Evolutionary conservation across 306 rosid genomes (phyloP).

Genomic region (Ochetophila trinervis): DNA sequence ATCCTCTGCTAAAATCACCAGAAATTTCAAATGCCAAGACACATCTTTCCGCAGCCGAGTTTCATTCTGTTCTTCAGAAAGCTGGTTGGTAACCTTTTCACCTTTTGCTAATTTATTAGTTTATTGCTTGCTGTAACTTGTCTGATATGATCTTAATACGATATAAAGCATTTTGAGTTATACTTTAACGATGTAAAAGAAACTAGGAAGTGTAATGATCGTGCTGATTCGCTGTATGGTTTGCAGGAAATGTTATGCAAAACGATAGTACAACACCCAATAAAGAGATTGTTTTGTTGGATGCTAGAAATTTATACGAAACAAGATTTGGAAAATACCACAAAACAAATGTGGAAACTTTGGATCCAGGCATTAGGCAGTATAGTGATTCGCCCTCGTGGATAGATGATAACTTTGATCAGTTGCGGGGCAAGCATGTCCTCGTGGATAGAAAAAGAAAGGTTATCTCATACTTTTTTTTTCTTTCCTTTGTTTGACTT

Average conservation of each 20-base stretch:
- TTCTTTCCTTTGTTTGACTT: too few species aligned
- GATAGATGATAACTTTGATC: constrained; percentile 71
- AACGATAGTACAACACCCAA: constrained; percentile 28
- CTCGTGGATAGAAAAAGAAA: constrained; percentile 51
- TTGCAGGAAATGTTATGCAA: constrained; percentile 36
- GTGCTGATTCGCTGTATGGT: constrained; percentile 3
- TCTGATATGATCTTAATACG: neutral
- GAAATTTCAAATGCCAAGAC: constrained; percentile 71
- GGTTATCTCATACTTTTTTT: too few species aligned
- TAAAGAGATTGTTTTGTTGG: constrained; percentile 57
- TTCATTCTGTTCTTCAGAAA: constrained; percentile 69
- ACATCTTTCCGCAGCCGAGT: constrained; percentile 79
- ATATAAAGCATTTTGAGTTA: neutral
- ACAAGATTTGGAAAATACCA: constrained; percentile 88
- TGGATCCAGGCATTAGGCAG: constrained; percentile 83
- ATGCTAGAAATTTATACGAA: constrained; percentile 91
- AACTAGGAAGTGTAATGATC: constrained; percentile 11
- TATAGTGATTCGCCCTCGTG: constrained; percentile 85
- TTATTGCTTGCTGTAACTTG: constrained; percentile 19
- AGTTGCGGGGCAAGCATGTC: constrained; percentile 63
- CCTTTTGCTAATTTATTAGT: neutral
- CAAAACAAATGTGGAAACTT: constrained; percentile 60
- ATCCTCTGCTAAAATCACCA: constrained; percentile 61
- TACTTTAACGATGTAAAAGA: constrained; percentile 10
- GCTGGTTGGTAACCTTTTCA: constrained; percentile 45